Percentiles rank a stretch among this genome's conserved stretches.
Conservation (phyloP, 78 protist species). For the Guillardia theta region DNA sequence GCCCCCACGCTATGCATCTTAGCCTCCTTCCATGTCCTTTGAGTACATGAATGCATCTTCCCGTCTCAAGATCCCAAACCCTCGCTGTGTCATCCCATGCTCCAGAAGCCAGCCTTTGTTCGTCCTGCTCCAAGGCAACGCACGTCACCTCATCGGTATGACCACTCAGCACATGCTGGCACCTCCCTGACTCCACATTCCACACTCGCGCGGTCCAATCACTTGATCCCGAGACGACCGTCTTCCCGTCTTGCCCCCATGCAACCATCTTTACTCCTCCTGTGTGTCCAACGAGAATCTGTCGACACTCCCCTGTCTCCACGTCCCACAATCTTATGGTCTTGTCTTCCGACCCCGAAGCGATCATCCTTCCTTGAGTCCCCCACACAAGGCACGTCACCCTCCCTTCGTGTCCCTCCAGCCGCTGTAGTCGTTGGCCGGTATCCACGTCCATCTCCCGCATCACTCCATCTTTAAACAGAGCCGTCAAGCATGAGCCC, state of each 20-base stretch:
- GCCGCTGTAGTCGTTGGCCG: too few relatives aligned
- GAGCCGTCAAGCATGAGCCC: too few relatives aligned
- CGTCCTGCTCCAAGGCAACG: background rate
- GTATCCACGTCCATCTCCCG: too few relatives aligned
- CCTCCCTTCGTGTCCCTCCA: too few relatives aligned
- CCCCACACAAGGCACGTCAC: too few relatives aligned
- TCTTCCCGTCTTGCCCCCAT: background rate
- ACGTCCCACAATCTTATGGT: slow-evolving; percentile 1
- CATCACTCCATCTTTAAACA: too few relatives aligned
- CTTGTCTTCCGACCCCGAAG: background rate
- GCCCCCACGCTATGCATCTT: background rate
- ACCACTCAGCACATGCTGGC: background rate
- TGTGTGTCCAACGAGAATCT: background rate
- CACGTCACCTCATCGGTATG: background rate
- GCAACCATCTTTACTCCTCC: background rate
- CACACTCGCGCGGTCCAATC: background rate
- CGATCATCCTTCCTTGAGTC: background rate
- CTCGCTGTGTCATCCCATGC: background rate
- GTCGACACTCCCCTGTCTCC: background rate
- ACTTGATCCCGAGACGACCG: background rate
- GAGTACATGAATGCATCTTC: background rate
- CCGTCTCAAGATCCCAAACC: background rate
- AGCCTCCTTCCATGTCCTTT: background rate
- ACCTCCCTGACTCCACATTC: background rate
- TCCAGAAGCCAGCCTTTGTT: background rate